phyloP scores from a whole-genome alignment of 352 stramenopile genomes.

The Phytophthora lateralis region DNA sequence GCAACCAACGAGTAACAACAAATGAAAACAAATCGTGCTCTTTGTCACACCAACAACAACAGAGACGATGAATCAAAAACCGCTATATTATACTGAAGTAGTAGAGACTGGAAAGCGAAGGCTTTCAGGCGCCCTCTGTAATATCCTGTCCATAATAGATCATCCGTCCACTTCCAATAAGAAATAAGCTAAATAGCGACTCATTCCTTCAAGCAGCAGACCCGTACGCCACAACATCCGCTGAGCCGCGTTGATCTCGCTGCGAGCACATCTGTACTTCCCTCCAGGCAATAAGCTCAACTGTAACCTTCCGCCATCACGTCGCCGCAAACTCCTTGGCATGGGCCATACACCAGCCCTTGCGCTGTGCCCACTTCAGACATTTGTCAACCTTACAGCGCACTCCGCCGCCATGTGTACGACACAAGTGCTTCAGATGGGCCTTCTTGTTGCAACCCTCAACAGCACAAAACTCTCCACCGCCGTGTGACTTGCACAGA shows the following conservation, averaged over 20 bases:
- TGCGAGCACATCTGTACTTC: not conserved
- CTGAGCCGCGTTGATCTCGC: not conserved
- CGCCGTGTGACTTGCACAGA: conserved; percentile 86
- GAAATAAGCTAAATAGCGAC: conserved; percentile 30
- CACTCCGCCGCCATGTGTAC: conserved; percentile 85
- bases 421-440: conserved; percentile 86
- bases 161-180: conserved; percentile 31
- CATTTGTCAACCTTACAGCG: conserved; percentile 83
- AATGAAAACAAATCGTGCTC: not conserved
- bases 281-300: conserved; percentile 16
- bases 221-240: conserved; percentile 2
- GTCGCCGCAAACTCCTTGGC: conserved; percentile 75
- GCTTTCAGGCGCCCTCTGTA: conserved; percentile 22
- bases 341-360: conserved; percentile 90
- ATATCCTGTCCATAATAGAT: conserved; percentile 38
- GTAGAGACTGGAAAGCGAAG: conserved; percentile 21
- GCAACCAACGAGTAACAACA: conserved; percentile 17
- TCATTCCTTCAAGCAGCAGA: not conserved
- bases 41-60: too few relatives aligned
- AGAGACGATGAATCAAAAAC: conserved; percentile 28
- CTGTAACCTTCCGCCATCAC: conserved; percentile 29
- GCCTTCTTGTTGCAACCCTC: conserved; percentile 87
- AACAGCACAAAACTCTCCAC: conserved; percentile 81
- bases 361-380: conserved; percentile 87
- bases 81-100: conserved; percentile 32